A percentile compares a stretch with the other conserved stretches of the same genome.
Conservation (phyloP, 257 asterid genomes). For the Pogostemon cablin region DNA sequence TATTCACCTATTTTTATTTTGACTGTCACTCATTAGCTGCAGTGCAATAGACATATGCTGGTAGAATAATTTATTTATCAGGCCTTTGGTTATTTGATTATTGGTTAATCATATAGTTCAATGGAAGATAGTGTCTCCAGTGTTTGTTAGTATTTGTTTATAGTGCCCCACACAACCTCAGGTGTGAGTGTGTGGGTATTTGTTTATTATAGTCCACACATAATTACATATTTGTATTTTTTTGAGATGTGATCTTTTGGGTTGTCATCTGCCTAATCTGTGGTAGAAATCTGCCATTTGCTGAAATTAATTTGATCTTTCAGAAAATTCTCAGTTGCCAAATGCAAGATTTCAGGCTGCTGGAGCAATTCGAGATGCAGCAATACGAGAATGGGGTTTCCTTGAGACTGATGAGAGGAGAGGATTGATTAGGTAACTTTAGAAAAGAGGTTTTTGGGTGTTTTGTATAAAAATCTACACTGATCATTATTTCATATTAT, state of each 20-base stretch:
- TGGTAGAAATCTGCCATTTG: neutral
- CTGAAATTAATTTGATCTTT: conserved; percentile 33
- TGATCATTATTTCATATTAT: conserved; percentile 32
- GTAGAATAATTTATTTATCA: conserved; percentile 7
- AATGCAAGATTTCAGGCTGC: conserved; percentile 97
- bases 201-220: neutral
- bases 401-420: conserved; percentile 67
- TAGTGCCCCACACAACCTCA: neutral
- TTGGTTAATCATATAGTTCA: conserved; percentile 13
- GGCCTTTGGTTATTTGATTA: neutral
- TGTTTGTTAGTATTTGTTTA: conserved; percentile 5
- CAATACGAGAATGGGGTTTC: conserved; percentile 88
- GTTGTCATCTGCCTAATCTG: conserved; percentile 14
- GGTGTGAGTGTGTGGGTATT: neutral
- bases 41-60: neutral
- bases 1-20: conserved; percentile 20
- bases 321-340: conserved; percentile 90
- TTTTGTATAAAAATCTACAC: conserved; percentile 28
- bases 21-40: neutral
- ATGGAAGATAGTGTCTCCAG: conserved; percentile 25
- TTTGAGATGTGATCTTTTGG: conserved; percentile 10
- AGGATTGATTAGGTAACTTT: conserved; percentile 75
- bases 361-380: conserved; percentile 90
- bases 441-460: conserved; percentile 17
- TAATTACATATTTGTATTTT: neutral